These are phyloP conservation scores for Carex myosuroides DNA, from an alignment of 176 grass and related monocot genomes.

Conservation along the genomic window DNA sequence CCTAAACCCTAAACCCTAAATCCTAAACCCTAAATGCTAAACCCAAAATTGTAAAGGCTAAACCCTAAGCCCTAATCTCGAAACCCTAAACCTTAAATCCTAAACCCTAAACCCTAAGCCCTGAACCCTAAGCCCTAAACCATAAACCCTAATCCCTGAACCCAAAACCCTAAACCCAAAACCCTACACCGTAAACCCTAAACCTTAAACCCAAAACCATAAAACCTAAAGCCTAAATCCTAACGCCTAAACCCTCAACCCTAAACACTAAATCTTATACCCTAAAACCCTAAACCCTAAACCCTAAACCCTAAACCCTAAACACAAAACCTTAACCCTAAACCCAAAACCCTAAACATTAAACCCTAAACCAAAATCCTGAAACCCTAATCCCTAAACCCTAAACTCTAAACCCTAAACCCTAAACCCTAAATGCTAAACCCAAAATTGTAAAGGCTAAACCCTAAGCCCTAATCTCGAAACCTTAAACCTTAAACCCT, in stretches of 20 bases:
- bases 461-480: neutral
- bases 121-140: neutral
- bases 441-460: neutral
- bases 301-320: too few relatives aligned
- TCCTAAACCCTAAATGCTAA: too few relatives aligned
- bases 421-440: too few relatives aligned
- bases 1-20: too few relatives aligned
- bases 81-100: neutral
- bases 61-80: neutral
- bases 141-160: conserved; percentile 12
- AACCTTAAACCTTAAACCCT: neutral
- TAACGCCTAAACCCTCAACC: too few relatives aligned
- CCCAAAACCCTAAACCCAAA: conserved; percentile 12
- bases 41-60: neutral
- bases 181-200: neutral
- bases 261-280: too few relatives aligned
- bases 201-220: neutral
- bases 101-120: neutral
- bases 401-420: neutral
- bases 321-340: too few relatives aligned
- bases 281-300: too few relatives aligned
- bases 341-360: neutral
- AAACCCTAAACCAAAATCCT: neutral
- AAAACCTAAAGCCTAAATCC: too few relatives aligned
- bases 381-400: neutral